A percentile compares a stretch with the other conserved stretches of the same genome.
Evolutionary conservation across 2,329 filamentous ascomycete species (phyloP).

Genomic region (Exophiala xenobiotica): DNA sequence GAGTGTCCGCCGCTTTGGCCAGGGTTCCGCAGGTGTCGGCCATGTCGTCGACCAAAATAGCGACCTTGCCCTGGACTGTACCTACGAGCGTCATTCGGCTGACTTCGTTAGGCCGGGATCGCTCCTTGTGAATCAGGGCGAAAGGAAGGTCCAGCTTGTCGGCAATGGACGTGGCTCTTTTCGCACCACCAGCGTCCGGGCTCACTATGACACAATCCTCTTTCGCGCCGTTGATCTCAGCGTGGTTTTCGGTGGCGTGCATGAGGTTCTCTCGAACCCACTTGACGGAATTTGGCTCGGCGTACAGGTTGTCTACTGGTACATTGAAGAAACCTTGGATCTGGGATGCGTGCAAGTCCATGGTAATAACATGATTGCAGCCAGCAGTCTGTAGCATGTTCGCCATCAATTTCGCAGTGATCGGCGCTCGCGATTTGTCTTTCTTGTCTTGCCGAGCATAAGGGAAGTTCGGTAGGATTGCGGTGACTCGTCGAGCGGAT

Average conservation of each 20-base stretch:
- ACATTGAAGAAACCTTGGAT: slow-evolving; percentile 96
- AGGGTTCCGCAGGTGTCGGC: slow-evolving; percentile 91
- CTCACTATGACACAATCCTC: slow-evolving; percentile 78
- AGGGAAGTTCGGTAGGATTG: slow-evolving; percentile 92
- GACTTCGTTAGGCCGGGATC: slow-evolving; percentile 85
- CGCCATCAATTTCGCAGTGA: slow-evolving; percentile 91
- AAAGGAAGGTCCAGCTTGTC: slow-evolving; percentile 88
- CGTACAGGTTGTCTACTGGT: slow-evolving; percentile 79
- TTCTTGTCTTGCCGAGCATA: slow-evolving; percentile 98
- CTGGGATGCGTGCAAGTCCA: slow-evolving; percentile 92
- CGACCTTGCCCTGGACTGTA: slow-evolving; percentile 84
- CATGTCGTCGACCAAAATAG: slow-evolving; percentile 97
- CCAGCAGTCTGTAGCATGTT: slow-evolving; percentile 97
- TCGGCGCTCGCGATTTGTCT: slow-evolving; percentile 92
- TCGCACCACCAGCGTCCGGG: slow-evolving; percentile 91
- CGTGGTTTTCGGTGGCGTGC: slow-evolving; percentile 57
- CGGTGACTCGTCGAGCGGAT: slow-evolving; percentile 86
- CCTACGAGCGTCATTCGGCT: slow-evolving; percentile 95
- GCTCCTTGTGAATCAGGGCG: slow-evolving; percentile 95
- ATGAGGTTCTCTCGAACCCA: slow-evolving; percentile 88
- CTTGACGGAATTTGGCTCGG: slow-evolving; percentile 84
- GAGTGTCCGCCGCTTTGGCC: slow-evolving; percentile 82
- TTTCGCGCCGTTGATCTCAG: slow-evolving; percentile 24
- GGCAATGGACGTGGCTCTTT: slow-evolving; percentile 88
- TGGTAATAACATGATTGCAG: slow-evolving; percentile 90